phyloP scores from a whole-genome alignment of 495 filamentous ascomycete species.

The Neurospora sp. region DNA sequence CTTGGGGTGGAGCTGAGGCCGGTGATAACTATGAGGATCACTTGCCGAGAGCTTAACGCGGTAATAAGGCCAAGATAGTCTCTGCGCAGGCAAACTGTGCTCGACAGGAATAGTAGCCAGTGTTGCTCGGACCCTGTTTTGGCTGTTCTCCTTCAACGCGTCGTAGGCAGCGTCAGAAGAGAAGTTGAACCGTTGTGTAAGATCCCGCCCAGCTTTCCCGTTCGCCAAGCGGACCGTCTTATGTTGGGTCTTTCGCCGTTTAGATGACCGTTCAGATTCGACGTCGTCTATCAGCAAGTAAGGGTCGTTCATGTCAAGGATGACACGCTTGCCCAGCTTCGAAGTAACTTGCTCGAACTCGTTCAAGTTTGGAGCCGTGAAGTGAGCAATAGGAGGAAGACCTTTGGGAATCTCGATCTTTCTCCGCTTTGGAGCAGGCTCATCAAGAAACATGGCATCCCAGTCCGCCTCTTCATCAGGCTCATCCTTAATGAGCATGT shows the following conservation, averaged over 20 bases:
- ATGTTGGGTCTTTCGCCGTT: constrained; percentile 32
- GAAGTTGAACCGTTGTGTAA: constrained; percentile 82
- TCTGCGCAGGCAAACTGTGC: constrained; percentile 81
- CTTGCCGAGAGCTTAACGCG: constrained; percentile 67
- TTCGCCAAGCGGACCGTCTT: constrained; percentile 46
- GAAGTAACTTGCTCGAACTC: constrained; percentile 50
- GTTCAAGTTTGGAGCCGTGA: constrained; percentile 37
- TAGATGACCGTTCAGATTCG: constrained; percentile 42
- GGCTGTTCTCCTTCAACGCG: constrained; percentile 88
- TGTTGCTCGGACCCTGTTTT: constrained; percentile 87
- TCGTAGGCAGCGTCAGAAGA: constrained; percentile 95
- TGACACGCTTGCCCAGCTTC: constrained; percentile 61
- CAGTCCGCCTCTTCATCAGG: constrained; percentile 45
- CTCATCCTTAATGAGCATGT: constrained; percentile 20
- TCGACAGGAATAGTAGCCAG: constrained; percentile 78
- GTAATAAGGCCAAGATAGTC: constrained; percentile 90
- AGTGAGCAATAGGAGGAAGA: constrained; percentile 31
- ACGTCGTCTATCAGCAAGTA: constrained; percentile 58
- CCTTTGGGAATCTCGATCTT: constrained; percentile 25
- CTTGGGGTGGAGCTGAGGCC: constrained; percentile 55
- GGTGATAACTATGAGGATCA: constrained; percentile 85
- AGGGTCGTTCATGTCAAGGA: constrained; percentile 84
- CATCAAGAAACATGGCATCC: constrained; percentile 37
- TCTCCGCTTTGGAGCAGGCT: constrained; percentile 30
- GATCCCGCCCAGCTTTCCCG: constrained; percentile 43